Evolutionary conservation across 169 alveolate species (phyloP).

Genomic region (Neospora caninum): DNA sequence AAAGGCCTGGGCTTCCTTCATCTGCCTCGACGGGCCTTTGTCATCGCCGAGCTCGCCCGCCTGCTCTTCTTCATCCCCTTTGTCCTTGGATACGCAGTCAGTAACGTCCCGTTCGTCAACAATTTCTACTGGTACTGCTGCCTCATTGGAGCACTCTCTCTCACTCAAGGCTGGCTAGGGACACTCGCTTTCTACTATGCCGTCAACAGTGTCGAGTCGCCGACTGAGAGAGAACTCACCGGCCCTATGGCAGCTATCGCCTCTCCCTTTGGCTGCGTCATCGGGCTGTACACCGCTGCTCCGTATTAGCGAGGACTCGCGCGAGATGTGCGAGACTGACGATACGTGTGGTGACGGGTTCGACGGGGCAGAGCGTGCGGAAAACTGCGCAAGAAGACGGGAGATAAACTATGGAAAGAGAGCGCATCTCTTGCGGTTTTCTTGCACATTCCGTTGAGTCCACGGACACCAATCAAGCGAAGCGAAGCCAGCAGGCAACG

Average conservation of each 20-base stretch:
- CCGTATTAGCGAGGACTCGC: conserved; percentile 11
- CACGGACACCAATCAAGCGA: no score
- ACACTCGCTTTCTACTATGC: conserved; percentile 43
- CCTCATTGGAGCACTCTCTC: neutral
- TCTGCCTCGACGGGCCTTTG: conserved; percentile 1
- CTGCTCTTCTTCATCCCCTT: conserved; percentile 46
- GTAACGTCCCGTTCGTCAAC: neutral
- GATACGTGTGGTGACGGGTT: no score
- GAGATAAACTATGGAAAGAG: no score
- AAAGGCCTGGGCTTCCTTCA: neutral
- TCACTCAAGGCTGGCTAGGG: conserved; percentile 47
- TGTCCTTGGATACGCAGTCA: conserved; percentile 3
- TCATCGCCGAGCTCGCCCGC: neutral
- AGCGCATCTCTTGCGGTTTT: no score
- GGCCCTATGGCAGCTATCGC: conserved; percentile 48
- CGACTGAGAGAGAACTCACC: conserved; percentile 10
- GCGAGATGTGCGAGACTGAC: no score
- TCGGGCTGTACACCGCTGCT: conserved; percentile 26
- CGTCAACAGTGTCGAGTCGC: conserved; percentile 12
- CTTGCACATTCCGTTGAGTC: no score
- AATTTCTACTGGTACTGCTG: conserved; percentile 25
- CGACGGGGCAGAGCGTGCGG: no score
- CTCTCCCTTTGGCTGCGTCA: conserved; percentile 41
- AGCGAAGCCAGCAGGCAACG: no score
- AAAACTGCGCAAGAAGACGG: no score